Evolutionary conservation across 208 protist species (phyloP), one percentile per base, ranked within the genome.

Genomic region (Leishmania martiniquensis): DNA sequence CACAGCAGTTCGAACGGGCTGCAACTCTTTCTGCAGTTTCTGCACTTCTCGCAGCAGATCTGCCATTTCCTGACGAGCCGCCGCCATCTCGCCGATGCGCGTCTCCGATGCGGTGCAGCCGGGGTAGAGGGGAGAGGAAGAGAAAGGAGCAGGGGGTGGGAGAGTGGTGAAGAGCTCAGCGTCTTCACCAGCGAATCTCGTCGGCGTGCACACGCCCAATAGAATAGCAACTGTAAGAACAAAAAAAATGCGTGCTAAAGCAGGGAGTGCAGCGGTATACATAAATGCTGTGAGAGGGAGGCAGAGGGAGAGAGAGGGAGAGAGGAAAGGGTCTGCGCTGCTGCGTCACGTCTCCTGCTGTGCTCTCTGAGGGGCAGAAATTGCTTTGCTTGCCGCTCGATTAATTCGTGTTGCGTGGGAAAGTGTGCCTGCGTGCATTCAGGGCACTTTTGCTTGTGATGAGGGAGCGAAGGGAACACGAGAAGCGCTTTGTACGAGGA

Each of bases 21-120:
- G 83, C 20, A 97, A 78, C 77, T 97, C 93, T 71, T 93, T 93
- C 44, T 82, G 84, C 7, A 97, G 82, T 66, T 97, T 95, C 75
- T 91, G 86, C 44, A 97, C 72, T 71, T 94, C 84, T 4, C 90
- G 91, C 51, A 95, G 71, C 22, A 87, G 80, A 25, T 97, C 93
- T 45, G 77, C 45, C 51, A 90, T 81, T 47, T 95, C 93, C 45
- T 91, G 81, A 0, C 82, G 66, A 37, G 80, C 85, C 42, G 69
- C 65, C 44, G 85, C 70, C 89, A 91, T 93, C n/a, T 52, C 12
- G 44, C 6, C n/a, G 25, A 32, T 39, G 68, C 32, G 65, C 7
- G 44, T 44, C 37, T 68, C 20, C 20, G 5, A 29, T 29, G 37
- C n/a, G 34, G 6, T 15, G 15, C 37, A 42, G 34, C 32, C 13